Conservation (phyloP, 1,139 yeast species). For the Lodderomyces elongisporus region DNA sequence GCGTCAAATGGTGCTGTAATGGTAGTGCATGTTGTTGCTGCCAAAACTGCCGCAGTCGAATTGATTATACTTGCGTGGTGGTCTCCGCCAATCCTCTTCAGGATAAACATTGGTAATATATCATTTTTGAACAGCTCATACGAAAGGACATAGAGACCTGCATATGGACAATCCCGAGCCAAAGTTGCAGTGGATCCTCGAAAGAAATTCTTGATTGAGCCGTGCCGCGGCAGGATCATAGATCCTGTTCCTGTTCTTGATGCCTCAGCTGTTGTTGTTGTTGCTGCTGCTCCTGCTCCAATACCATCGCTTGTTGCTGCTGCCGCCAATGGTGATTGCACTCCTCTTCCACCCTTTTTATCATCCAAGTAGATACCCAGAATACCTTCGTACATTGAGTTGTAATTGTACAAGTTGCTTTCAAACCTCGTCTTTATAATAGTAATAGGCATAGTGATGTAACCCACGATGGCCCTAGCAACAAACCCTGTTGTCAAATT, state of each 20-base stretch:
- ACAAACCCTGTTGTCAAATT: constrained; percentile 75
- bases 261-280: background rate
- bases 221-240: constrained; percentile 9
- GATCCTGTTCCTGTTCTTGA: background rate
- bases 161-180: constrained; percentile 91
- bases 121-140: constrained; percentile 67
- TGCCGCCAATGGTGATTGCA: constrained; percentile 1
- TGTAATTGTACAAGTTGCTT: constrained; percentile 67
- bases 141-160: constrained; percentile 82
- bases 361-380: constrained; percentile 46
- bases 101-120: constrained; percentile 19
- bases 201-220: constrained; percentile 62
- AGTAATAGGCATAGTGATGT: constrained; percentile 95
- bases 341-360: background rate
- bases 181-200: constrained; percentile 85
- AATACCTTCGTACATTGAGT: constrained; percentile 59
- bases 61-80: constrained; percentile 53
- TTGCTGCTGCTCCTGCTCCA: background rate
- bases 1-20: constrained; percentile 95
- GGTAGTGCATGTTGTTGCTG: constrained; percentile 79
- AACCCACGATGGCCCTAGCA: constrained; percentile 79
- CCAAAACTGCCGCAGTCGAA: constrained; percentile 62
- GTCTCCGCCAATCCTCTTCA: constrained; percentile 5
- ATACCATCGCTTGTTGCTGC: background rate
- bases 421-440: constrained; percentile 88